phyloP scores from a whole-genome alignment of 1,139 yeast species.

The Kodamaea arcana region DNA sequence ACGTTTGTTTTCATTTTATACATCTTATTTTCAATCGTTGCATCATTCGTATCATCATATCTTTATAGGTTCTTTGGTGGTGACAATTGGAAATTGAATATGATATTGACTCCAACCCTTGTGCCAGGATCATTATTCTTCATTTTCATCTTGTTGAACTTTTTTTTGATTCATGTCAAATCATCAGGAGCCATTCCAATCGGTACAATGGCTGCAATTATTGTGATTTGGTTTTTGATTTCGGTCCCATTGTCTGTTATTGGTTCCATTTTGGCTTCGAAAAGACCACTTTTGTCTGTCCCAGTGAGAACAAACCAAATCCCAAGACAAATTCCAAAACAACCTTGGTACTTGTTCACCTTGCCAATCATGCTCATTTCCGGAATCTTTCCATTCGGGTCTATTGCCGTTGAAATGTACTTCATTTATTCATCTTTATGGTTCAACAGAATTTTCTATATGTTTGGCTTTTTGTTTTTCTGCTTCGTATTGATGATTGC shows the following conservation, averaged over 20 bases:
- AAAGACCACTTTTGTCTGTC: constrained; percentile 50
- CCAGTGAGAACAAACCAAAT: constrained; percentile 93
- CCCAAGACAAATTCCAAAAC: constrained; percentile 91
- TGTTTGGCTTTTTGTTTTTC: constrained; percentile 95
- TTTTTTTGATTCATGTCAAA: constrained; percentile 70
- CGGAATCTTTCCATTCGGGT: constrained; percentile 93
- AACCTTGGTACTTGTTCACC: constrained; percentile 78
- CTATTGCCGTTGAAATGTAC: constrained; percentile 91
- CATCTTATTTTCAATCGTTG: constrained; percentile 73
- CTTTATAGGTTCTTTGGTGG: constrained; percentile 90
- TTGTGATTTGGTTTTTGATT: constrained; percentile 78
- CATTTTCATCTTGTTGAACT: constrained; percentile 66
- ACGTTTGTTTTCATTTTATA: constrained; percentile 85
- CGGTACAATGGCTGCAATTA: constrained; percentile 81
- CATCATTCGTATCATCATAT: constrained; percentile 83
- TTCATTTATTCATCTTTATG: constrained; percentile 84
- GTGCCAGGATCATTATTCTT: constrained; percentile 77
- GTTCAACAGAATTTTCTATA: constrained; percentile 91
- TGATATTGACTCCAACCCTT: constrained; percentile 74
- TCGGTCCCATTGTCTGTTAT: constrained; percentile 80
- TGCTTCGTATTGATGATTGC: constrained; percentile 77
- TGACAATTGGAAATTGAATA: constrained; percentile 82
- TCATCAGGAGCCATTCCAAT: constrained; percentile 96
- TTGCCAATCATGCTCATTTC: constrained; percentile 68
- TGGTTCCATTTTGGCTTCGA: constrained; percentile 77